phyloP scores from a whole-genome alignment of 2,329 filamentous ascomycete genomes.

The Epichloe amarillans region DNA sequence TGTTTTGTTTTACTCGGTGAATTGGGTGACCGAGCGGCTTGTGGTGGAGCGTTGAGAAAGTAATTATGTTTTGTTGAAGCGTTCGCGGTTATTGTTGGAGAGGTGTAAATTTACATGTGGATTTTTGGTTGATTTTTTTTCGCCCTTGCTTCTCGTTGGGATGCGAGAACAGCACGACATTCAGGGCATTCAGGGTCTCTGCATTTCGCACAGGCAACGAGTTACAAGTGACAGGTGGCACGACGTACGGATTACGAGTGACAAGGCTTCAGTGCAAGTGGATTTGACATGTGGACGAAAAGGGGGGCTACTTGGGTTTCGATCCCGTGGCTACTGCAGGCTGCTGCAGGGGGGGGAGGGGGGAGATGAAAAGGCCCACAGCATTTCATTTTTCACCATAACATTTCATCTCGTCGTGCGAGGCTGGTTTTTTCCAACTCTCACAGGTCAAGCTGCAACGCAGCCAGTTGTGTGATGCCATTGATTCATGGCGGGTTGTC shows the following conservation, averaged over 20 bases:
- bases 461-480: neutral
- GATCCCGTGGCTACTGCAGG: neutral
- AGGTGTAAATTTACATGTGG: no score
- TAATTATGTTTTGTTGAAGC: no score
- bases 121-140: neutral
- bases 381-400: neutral
- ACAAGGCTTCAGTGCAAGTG: neutral
- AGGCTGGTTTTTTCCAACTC: neutral
- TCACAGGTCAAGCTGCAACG: neutral
- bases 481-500: neutral
- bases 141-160: neutral
- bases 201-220: conserved; percentile 2
- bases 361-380: neutral
- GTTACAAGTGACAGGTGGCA: neutral
- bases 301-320: neutral
- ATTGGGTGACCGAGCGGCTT: neutral
- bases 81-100: no score
- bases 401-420: neutral
- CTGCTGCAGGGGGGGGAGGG: neutral
- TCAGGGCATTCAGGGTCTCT: conserved; percentile 1
- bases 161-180: conserved; percentile 7
- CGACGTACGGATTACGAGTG: no score
- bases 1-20: neutral
- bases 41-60: neutral
- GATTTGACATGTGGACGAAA: neutral